Evolutionary conservation across 2,329 filamentous ascomycete species (phyloP), one percentile per base, ranked within the genome.

Genomic region (Trichoderma arundinaceum): DNA sequence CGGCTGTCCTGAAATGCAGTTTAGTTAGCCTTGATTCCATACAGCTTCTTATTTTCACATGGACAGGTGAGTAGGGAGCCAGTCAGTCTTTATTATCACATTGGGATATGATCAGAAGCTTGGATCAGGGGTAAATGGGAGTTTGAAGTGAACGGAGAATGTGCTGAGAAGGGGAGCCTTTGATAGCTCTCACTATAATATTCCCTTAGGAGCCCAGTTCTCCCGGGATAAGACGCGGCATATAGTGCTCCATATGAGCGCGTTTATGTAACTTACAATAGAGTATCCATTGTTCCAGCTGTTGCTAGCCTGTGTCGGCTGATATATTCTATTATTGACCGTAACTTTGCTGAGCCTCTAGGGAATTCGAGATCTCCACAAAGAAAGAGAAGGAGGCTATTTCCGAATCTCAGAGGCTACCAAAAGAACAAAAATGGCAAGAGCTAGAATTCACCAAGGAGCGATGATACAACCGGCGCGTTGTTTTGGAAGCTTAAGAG

Each of bases 1-100:
- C 92, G 74, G 93, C 92, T 53, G 94, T 97, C 68, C 92, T 95
- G 72, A 32, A 33, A 53, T 48, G 64, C 59, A 52, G 62, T 75
- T 61, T 74, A 54, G 41, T 67, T 43, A 65, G 65, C 22, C 19
- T 38, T 12, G 13, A 33, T 19, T 44, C 51, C 22, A 56, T 46
- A 7, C 22, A 39, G 15, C 22, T 43, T 15, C 39, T 13, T 13
- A 2, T 15, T 49, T 13, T 52, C 13, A 38, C 38, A 17, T 19
- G n/a, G 19, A 19, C 9, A n/a, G 32, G 53, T 13, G 28, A 53
- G 22, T 10, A 33, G 17, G 9, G 8, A 8, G 13, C 43, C 60
- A 39, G 8, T 4, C 8, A 13, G 15, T 15, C 28, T 19, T 19
- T 13, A 52, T 28, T 2, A 32, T 15, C 46, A 53, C 28, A 53